Conservation (phyloP, 2,329 filamentous ascomycete genomes). For the Penicillium nordicum region DNA sequence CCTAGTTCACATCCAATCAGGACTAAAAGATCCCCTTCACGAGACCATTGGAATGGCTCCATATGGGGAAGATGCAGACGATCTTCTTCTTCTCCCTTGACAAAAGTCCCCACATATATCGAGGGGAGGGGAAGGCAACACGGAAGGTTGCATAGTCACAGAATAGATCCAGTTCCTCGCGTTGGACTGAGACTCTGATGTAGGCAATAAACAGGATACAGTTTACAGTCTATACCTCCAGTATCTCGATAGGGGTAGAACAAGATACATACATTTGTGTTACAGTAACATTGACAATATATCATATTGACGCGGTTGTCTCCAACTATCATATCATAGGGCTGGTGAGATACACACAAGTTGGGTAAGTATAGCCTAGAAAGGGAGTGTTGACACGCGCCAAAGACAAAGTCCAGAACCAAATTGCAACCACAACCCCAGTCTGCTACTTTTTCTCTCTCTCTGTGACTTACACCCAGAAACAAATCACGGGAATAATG, state of each 20-base stretch:
- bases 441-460: neutral
- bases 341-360: neutral
- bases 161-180: neutral
- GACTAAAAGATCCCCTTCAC: conserved; percentile 8
- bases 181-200: neutral
- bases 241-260: neutral
- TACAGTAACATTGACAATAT: neutral
- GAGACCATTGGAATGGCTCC: conserved; percentile 15
- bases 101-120: neutral
- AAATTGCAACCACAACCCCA: conserved; percentile 4
- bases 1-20: conserved; percentile 10
- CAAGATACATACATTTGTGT: neutral
- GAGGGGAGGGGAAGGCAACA: conserved; percentile 1
- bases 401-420: neutral
- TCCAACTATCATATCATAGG: neutral
- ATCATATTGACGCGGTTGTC: neutral
- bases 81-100: conserved; percentile 3
- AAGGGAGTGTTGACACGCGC: neutral
- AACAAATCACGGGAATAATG: neutral
- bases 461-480: neutral
- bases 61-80: conserved; percentile 6
- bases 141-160: conserved; percentile 1
- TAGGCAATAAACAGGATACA: neutral
- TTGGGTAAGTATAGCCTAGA: neutral
- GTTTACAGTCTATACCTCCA: neutral